A percentile compares a stretch with the other conserved stretches of the same genome.
phyloP scores from a whole-genome alignment of 2,329 filamentous ascomycete species.

The Xylaria polymorpha region DNA sequence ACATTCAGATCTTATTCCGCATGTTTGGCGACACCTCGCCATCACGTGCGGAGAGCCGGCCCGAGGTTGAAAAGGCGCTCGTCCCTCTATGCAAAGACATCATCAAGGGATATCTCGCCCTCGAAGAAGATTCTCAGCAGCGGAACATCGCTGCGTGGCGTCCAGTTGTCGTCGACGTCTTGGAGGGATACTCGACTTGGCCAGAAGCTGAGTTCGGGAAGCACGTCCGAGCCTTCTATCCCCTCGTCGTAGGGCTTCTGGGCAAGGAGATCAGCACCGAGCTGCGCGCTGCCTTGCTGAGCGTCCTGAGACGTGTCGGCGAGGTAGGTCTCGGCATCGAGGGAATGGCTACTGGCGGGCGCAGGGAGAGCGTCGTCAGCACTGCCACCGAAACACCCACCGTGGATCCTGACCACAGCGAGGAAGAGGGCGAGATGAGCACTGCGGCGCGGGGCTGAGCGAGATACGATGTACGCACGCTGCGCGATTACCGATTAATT shows the following conservation, averaged over 20 bases:
- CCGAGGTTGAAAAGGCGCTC: constrained; percentile 88
- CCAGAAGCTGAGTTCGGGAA: constrained; percentile 81
- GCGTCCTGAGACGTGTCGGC: constrained; percentile 82
- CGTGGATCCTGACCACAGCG: constrained; percentile 35
- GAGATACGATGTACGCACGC: not conserved
- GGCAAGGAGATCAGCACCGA: constrained; percentile 84
- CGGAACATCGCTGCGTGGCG: constrained; percentile 97
- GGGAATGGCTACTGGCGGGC: constrained; percentile 55
- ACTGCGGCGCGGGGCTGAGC: constrained; percentile 30
- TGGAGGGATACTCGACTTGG: constrained; percentile 92
- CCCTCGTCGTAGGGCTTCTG: constrained; percentile 83
- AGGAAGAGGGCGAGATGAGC: constrained; percentile 44
- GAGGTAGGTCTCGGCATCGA: constrained; percentile 75
- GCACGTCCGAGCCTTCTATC: constrained; percentile 86
- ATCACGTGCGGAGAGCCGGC: constrained; percentile 81
- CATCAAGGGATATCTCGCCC: constrained; percentile 81
- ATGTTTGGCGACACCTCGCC: constrained; percentile 95
- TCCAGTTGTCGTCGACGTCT: constrained; percentile 94
- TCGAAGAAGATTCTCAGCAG: constrained; percentile 97
- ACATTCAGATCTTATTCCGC: constrained; percentile 92
- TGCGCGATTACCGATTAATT: not conserved
- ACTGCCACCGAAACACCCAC: constrained; percentile 39
- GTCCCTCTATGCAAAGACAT: constrained; percentile 97
- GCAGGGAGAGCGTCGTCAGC: constrained; percentile 58
- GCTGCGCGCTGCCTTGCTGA: constrained; percentile 80